Evolutionary conservation across 495 filamentous ascomycete genomes (phyloP).

Genomic region (Choiromyces venosus): DNA sequence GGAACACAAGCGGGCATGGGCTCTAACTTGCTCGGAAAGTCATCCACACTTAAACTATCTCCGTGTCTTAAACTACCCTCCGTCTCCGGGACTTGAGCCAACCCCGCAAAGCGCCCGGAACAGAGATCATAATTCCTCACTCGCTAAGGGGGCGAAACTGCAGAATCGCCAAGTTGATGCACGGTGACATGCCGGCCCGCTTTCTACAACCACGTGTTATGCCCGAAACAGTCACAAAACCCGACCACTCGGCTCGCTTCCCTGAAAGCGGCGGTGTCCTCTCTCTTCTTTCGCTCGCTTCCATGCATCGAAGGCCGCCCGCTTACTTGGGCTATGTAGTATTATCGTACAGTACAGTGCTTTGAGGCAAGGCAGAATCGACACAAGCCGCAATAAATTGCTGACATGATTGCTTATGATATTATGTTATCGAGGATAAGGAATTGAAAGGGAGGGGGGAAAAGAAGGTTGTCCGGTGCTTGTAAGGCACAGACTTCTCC

Average conservation of each 20-base stretch:
- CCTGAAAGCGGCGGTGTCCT: background rate
- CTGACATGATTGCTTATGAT: background rate
- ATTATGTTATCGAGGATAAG: background rate
- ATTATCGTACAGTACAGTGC: background rate
- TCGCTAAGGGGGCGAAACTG: background rate
- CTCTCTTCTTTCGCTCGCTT: background rate
- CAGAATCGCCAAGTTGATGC: background rate
- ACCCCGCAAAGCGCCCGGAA: background rate
- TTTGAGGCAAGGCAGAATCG: background rate
- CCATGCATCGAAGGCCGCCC: background rate
- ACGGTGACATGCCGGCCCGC: background rate
- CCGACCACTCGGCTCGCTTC: background rate
- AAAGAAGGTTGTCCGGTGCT: background rate
- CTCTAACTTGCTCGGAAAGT: no score
- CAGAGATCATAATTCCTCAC: background rate
- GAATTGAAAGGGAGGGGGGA: background rate
- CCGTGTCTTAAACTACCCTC: background rate
- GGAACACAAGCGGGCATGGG: no score
- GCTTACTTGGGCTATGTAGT: background rate
- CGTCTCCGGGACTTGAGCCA: background rate
- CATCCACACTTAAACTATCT: no score
- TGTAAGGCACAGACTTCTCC: background rate
- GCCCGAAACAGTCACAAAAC: background rate
- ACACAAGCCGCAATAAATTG: background rate
- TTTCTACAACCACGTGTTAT: background rate